Percentiles rank a stretch among this genome's conserved stretches.
Evolutionary conservation across 208 protist species (phyloP).

Genomic region (Crithidia brevicula): DNA sequence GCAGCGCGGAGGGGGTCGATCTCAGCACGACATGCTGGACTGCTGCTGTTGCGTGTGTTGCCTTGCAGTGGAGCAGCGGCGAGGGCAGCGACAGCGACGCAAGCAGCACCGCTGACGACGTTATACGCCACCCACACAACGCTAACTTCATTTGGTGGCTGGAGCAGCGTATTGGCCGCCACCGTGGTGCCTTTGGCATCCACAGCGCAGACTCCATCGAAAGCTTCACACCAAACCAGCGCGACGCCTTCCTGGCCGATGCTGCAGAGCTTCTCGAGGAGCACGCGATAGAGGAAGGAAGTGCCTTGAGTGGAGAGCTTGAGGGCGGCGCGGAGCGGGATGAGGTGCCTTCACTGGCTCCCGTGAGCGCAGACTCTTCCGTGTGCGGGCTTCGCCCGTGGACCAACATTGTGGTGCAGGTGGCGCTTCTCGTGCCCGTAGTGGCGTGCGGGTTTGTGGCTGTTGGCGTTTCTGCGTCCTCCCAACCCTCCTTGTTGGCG

Average conservation of each 20-base stretch:
- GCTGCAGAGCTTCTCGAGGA: background rate
- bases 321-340: no score
- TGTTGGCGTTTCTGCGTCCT: constrained; percentile 19
- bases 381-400: background rate
- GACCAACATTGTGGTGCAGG: constrained; percentile 3
- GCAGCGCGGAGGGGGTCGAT: background rate
- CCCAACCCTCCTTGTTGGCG: constrained; percentile 14
- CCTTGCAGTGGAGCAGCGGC: constrained; percentile 29
- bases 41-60: constrained; percentile 19
- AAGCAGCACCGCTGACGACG: no score
- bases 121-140: constrained; percentile 4
- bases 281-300: background rate
- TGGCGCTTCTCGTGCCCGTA: constrained; percentile 13
- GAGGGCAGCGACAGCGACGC: background rate
- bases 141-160: constrained; percentile 20
- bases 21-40: constrained; percentile 11
- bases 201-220: background rate
- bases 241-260: constrained; percentile 16
- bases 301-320: no score
- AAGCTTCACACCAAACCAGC: background rate
- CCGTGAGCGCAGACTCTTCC: background rate
- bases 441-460: constrained; percentile 22
- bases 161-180: constrained; percentile 8
- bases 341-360: no score
- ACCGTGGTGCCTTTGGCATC: constrained; percentile 7